phyloP scores from a whole-genome alignment of 257 asterid genomes.

The Penstemon davidsonii region DNA sequence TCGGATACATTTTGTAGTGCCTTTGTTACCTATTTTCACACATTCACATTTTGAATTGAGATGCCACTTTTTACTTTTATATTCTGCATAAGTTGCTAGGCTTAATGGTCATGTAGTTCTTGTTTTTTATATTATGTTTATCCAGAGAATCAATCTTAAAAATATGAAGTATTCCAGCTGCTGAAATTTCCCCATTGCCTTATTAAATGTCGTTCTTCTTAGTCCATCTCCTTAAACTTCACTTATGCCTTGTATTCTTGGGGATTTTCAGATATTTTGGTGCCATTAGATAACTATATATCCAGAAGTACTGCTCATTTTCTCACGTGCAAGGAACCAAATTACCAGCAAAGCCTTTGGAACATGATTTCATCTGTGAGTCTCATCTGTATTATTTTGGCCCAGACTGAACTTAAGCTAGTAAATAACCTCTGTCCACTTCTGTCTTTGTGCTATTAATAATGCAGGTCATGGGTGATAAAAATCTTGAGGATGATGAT shows the following conservation, averaged over 20 bases:
- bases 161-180: background rate
- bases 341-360: constrained; percentile 99
- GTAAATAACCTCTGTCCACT: constrained; percentile 15
- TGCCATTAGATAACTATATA: constrained; percentile 91
- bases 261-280: constrained; percentile 72
- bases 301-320: constrained; percentile 90
- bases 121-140: constrained; percentile 11
- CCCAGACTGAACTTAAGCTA: constrained; percentile 9
- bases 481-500: constrained; percentile 89
- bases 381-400: constrained; percentile 21
- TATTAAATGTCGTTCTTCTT: background rate
- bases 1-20: background rate
- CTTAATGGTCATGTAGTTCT: background rate
- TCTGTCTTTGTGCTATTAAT: constrained; percentile 25
- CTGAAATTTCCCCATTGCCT: background rate
- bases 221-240: constrained; percentile 14
- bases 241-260: constrained; percentile 21
- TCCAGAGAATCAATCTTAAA: background rate
- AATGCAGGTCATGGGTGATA: constrained; percentile 80
- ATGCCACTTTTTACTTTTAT: constrained; percentile 2
- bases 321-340: constrained; percentile 91
- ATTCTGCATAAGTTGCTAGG: constrained; percentile 4
- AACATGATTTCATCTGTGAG: constrained; percentile 88
- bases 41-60: background rate
- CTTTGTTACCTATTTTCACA: background rate